A percentile compares a stretch with the other conserved stretches of the same genome.
These are phyloP conservation scores for Geranomyces michiganensis DNA, from an alignment of 192 early-diverging fungal species.

Conservation along the genomic window DNA sequence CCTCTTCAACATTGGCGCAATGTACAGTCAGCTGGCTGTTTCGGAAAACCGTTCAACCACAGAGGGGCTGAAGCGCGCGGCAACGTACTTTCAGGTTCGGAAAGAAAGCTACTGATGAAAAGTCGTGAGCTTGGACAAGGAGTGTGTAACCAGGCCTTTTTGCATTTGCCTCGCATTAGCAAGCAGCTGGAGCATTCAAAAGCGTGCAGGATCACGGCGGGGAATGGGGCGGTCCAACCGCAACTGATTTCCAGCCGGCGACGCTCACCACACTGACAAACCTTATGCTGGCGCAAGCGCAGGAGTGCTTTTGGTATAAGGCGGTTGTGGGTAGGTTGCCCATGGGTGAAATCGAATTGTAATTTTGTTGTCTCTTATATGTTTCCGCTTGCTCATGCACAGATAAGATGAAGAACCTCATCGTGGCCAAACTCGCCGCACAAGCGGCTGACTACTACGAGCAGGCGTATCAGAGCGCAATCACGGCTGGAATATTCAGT, in stretches of 20 bases:
- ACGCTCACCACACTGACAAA: slow-evolving; percentile 70
- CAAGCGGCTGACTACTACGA: slow-evolving; percentile 78
- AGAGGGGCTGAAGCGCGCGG: slow-evolving; percentile 79
- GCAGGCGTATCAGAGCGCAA: slow-evolving; percentile 64
- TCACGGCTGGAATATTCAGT: slow-evolving; percentile 57
- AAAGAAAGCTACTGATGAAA: neutral
- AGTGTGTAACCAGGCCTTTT: too few species aligned
- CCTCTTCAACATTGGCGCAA: slow-evolving; percentile 83
- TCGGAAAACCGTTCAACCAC: slow-evolving; percentile 68
- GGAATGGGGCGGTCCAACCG: slow-evolving; percentile 61
- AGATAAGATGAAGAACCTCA: slow-evolving; percentile 78
- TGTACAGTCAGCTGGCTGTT: slow-evolving; percentile 79
- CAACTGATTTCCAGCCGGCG: slow-evolving; percentile 69
- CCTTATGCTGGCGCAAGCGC: slow-evolving; percentile 92
- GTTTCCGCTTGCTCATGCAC: slow-evolving; percentile 17
- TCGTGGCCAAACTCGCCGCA: slow-evolving; percentile 74
- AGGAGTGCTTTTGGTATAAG: slow-evolving; percentile 91
- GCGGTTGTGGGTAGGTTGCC: slow-evolving; percentile 68
- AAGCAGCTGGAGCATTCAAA: slow-evolving; percentile 76
- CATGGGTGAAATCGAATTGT: too few species aligned
- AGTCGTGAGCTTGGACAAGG: neutral
- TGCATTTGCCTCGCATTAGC: slow-evolving; percentile 35
- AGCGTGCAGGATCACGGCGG: slow-evolving; percentile 22
- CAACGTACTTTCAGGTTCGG: slow-evolving; percentile 74
- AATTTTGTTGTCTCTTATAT: neutral